These are phyloP conservation scores for Geotrichum restrictum DNA, from an alignment of 1,139 yeast species.

Conservation along the genomic window DNA sequence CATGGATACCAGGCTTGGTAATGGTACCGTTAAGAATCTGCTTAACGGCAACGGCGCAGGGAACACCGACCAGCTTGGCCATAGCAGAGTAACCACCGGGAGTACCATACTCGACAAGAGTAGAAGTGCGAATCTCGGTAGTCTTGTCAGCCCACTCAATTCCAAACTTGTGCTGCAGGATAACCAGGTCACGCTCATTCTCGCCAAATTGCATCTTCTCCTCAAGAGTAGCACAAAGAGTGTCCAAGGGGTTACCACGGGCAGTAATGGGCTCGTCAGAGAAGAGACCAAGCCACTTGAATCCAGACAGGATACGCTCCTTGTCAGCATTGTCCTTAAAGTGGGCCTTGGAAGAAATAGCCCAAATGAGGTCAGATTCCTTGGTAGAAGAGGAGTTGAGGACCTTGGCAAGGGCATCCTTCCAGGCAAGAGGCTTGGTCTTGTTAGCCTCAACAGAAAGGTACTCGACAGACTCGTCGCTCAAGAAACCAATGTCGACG, in stretches of 20 bases:
- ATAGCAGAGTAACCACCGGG: constrained; percentile 93
- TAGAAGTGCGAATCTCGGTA: constrained; percentile 87
- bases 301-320: constrained; percentile 80
- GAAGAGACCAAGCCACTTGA: constrained; percentile 92
- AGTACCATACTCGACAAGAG: constrained; percentile 90
- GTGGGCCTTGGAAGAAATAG: constrained; percentile 71
- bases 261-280: constrained; percentile 73
- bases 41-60: constrained; percentile 93
- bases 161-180: constrained; percentile 95
- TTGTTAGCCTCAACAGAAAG: constrained; percentile 41
- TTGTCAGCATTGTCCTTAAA: constrained; percentile 81
- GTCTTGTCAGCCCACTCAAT: constrained; percentile 94
- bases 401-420: constrained; percentile 73
- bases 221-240: constrained; percentile 94
- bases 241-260: constrained; percentile 91
- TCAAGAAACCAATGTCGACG: constrained; percentile 88
- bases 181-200: constrained; percentile 92
- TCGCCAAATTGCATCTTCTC: constrained; percentile 92
- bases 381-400: constrained; percentile 68
- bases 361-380: constrained; percentile 68
- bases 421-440: constrained; percentile 66
- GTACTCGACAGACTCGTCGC: constrained; percentile 62
- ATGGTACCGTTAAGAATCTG: constrained; percentile 82
- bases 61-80: constrained; percentile 98
- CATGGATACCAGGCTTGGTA: constrained; percentile 75